Evolutionary conservation across 768 basidiomycete species (phyloP).

Genomic region (Gautieria morchelliformis): DNA sequence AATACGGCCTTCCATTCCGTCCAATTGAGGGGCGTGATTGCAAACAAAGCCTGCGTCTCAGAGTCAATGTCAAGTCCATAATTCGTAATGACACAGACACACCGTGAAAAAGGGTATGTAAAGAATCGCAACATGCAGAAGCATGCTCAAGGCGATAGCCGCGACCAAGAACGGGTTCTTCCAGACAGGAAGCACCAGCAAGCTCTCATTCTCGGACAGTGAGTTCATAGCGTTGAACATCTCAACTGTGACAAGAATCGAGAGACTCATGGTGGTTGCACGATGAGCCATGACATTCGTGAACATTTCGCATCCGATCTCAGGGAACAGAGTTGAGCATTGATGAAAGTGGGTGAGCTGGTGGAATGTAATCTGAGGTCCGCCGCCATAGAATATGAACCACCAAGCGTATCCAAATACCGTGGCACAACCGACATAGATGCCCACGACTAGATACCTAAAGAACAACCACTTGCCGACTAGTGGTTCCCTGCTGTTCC

Average conservation of each 20-base stretch:
- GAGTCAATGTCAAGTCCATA: neutral
- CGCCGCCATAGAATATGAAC: slow-evolving; percentile 86
- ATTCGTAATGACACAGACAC: slow-evolving; percentile 20
- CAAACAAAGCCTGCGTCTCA: slow-evolving; percentile 64
- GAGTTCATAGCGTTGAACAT: slow-evolving; percentile 99
- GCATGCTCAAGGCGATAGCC: slow-evolving; percentile 87
- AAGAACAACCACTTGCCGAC: slow-evolving; percentile 92
- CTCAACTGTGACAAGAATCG: slow-evolving; percentile 90
- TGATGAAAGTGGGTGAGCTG: slow-evolving; percentile 96
- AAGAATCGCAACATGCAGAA: slow-evolving; percentile 85
- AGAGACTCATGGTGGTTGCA: slow-evolving; percentile 93
- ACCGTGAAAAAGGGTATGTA: slow-evolving; percentile 97
- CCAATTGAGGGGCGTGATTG: slow-evolving; percentile 91
- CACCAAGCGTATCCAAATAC: slow-evolving; percentile 99
- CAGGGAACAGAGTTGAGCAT: slow-evolving; percentile 72
- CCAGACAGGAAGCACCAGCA: slow-evolving; percentile 86
- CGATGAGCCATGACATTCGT: slow-evolving; percentile 74
- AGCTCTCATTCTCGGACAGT: slow-evolving; percentile 91
- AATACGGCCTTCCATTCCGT: slow-evolving; percentile 92
- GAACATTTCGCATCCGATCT: slow-evolving; percentile 95
- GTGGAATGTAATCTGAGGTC: slow-evolving; percentile 88
- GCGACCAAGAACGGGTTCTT: slow-evolving; percentile 88
- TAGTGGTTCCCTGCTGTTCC: slow-evolving; percentile 84
- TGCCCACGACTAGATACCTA: slow-evolving; percentile 88
- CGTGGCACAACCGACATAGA: slow-evolving; percentile 90